Percentiles rank a stretch among this genome's conserved stretches.
Evolutionary conservation across 495 filamentous ascomycete species (phyloP).

Genomic region (Daldinia bambusicola): DNA sequence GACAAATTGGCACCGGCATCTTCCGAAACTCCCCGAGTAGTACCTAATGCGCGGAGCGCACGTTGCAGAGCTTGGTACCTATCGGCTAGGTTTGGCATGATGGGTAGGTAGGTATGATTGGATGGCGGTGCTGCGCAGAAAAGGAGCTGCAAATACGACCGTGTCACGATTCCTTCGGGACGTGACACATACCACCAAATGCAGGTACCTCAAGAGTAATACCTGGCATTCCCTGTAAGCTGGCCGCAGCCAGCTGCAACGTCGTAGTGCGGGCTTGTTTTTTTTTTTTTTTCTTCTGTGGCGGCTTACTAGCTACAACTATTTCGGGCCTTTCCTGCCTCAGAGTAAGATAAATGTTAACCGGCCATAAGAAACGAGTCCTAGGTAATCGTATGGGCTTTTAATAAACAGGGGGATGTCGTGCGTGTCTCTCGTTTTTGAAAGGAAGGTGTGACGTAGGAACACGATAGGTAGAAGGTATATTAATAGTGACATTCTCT

Average conservation of each 20-base stretch:
- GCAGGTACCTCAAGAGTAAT: neutral
- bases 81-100: no score
- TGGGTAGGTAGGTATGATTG: no score
- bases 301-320: neutral
- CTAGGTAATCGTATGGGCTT: neutral
- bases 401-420: neutral
- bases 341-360: neutral
- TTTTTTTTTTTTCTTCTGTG: neutral
- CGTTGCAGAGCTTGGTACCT: no score
- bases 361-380: neutral
- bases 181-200: no score
- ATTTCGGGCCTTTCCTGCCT: neutral
- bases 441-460: neutral
- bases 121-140: no score
- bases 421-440: neutral
- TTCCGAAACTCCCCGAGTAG: no score
- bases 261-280: neutral
- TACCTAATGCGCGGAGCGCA: no score
- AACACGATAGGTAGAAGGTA: no score
- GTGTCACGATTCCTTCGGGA: no score
- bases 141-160: no score
- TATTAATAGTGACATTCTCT: conserved; percentile 4
- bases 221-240: no score
- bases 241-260: neutral
- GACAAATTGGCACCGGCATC: no score